Conservation (phyloP, 768 basidiomycete species). For the Collybia mongolica region DNA sequence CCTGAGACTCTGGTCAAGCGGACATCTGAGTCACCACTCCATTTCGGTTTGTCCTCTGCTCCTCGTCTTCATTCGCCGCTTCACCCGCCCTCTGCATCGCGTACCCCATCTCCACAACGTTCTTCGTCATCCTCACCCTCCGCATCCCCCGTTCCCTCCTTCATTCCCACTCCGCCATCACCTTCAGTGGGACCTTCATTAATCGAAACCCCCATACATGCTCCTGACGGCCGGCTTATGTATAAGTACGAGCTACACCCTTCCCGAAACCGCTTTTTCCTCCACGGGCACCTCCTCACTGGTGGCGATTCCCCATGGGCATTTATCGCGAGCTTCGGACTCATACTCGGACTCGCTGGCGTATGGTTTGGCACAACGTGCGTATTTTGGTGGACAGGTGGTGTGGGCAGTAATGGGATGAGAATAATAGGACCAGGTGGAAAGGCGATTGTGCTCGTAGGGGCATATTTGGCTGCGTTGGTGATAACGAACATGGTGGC, state of each 20-base stretch:
- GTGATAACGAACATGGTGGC: slow-evolving; percentile 75
- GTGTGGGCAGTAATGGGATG: slow-evolving; percentile 21
- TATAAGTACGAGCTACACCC: slow-evolving; percentile 66
- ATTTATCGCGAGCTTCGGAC: slow-evolving; percentile 60
- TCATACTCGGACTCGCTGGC: slow-evolving; percentile 69
- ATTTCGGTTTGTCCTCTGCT: slow-evolving; percentile 16
- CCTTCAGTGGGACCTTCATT: slow-evolving; percentile 19
- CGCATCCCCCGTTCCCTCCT: slow-evolving; percentile 15
- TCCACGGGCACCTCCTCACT: slow-evolving; percentile 69
- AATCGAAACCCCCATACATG: slow-evolving; percentile 33
- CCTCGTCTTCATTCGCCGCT: slow-evolving; percentile 22
- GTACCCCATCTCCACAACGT: slow-evolving; percentile 8
- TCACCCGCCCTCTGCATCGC: slow-evolving; percentile 20
- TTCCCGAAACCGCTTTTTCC: slow-evolving; percentile 76
- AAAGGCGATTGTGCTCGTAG: slow-evolving; percentile 46
- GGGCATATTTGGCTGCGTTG: slow-evolving; percentile 53
- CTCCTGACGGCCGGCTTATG: slow-evolving; percentile 34
- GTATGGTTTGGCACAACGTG: slow-evolving; percentile 89
- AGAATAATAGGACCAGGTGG: slow-evolving; percentile 49
- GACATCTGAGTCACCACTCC: slow-evolving; percentile 21
- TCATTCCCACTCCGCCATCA: slow-evolving; percentile 16
- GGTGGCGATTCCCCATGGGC: slow-evolving; percentile 88
- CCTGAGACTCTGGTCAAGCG: too few relatives aligned
- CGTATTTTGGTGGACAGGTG: slow-evolving; percentile 75
- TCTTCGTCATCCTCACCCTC: slow-evolving; percentile 13